Base-by-base conservation (phyloP, 2,329 filamentous ascomycete species). In the Stagonosporopsis vannaccii region DNA sequence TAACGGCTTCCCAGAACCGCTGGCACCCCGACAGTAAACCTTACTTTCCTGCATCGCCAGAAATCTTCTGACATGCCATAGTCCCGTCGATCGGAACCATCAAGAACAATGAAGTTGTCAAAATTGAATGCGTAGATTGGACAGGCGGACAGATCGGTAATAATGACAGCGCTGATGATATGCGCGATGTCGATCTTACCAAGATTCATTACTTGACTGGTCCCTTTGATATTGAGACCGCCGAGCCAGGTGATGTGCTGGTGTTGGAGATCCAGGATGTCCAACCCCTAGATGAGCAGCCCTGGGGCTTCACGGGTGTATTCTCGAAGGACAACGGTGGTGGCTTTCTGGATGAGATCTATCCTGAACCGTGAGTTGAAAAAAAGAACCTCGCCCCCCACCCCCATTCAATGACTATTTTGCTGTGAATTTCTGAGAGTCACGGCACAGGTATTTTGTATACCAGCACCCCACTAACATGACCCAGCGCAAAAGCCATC, bases 211-310 rank as follows among this genome's bases (percentile, higher is more conserved):
- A 96, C 73, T 84, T 97, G 5, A 93, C 89, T 0, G 93, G 93
- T 0, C 93, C 93, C 0, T 97, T 97, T 63, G 90, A 97, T 50
- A 84, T 97, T 53, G 90, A 93, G 70, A 88, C 86, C 1, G 92
- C 92, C 0, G 86, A 93, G 74, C 92, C 92, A 0, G 93, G 93
- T 0, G 93, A 97, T 71, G 81, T 96, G 1, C 82, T 96, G 0
- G 79, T 96, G 0, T 90, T 97, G 7, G 92, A 97, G 74, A 97
- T 97, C 62, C 92, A 94, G 75, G 93, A 97, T 69, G 91, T 97
- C 0, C 92, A 97, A 78, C 93, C 93, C 0, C 87, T 96, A 62
- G 83, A 94, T 60, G 87, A 95, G 26, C 86, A 89, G 54, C 92
- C 92, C 0, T 97, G 93, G 93, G 93, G 93, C 0, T 96, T 96